Base-by-base conservation (phyloP, 371 early-diverging fungal genomes). In the Mortierella sp. region DNA sequence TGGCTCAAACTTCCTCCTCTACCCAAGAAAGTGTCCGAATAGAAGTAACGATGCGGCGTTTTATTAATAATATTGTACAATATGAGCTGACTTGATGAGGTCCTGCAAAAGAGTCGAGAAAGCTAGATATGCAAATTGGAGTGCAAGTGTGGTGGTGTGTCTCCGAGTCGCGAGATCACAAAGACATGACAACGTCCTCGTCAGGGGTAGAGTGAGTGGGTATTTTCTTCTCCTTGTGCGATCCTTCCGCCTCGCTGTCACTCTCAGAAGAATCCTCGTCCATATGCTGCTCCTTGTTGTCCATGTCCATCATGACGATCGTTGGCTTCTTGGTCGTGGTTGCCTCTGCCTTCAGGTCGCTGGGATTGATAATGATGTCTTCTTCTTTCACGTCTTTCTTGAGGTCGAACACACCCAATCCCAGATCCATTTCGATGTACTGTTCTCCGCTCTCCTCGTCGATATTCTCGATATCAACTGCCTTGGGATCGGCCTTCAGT, bases 341-440 rank as follows among this genome's bases (percentile, higher is more conserved):
- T 3, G 50, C 26, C 0, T 48, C 48, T 21, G 64, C n/a, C 34
- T 76, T 79, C 44, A 73, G 28, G 13, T 74, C 61, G 43, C 70
- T 71, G 6, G 88, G 84, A 37, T 82, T 82, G 46, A 87, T 82
- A 74, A 87, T 73, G 46, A 87, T 87, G 31, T 87, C 84, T 51
- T 82, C 85, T 69, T 84, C 85, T 53, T 69, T 76, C 9, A 83
- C 74, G 40, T 87, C 82, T 80, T 84, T 84, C 78, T 84, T 84
- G 64, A 84, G 48, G 53, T 87, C 88, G 61, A 84, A 87, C 16
- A 87, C 88, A 19, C 88, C 88, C 44, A 87, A 31, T 16, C 88
- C 88, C 26, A 87, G 74, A 46, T 87, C 82, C 88, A 87, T 87
- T 57, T 87, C 88, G 50, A 87, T 87, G 69, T 84, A 87, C 44